These are phyloP conservation scores for Fusarium domesticum DNA, from an alignment of 2,329 filamentous ascomycete genomes.

Conservation along the genomic window DNA sequence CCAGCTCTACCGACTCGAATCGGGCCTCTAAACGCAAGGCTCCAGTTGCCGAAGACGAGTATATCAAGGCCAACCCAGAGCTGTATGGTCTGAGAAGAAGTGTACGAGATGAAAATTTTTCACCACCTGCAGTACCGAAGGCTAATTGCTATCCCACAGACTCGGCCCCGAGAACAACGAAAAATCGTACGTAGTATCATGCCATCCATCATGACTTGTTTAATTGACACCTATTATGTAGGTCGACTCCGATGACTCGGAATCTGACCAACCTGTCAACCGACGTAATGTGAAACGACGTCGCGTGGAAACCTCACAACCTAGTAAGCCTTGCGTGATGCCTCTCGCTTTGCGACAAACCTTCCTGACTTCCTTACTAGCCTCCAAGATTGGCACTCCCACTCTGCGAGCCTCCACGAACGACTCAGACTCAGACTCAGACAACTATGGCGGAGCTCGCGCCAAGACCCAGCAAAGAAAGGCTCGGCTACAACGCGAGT, in stretches of 20 bases:
- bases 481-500: constrained; percentile 69
- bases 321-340: constrained; percentile 48
- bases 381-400: constrained; percentile 60
- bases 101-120: constrained; percentile 54
- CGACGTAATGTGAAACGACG: constrained; percentile 65
- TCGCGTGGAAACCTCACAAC: constrained; percentile 62
- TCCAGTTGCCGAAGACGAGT: constrained; percentile 69
- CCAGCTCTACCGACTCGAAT: constrained; percentile 68
- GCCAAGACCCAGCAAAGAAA: constrained; percentile 70
- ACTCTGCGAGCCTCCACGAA: constrained; percentile 51
- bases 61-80: constrained; percentile 87
- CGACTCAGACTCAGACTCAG: constrained; percentile 68
- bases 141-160: constrained; percentile 39
- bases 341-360: neutral
- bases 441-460: constrained; percentile 75
- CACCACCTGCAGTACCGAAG: constrained; percentile 26
- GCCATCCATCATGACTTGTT: neutral
- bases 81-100: constrained; percentile 92
- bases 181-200: constrained; percentile 48
- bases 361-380: constrained; percentile 35
- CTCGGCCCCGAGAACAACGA: constrained; percentile 56
- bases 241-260: constrained; percentile 61
- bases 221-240: constrained; percentile 26
- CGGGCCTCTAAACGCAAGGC: constrained; percentile 71
- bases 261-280: constrained; percentile 61